These are phyloP conservation scores for Spinellus fusiger DNA, from an alignment of 192 early-diverging fungal species.

Conservation along the genomic window DNA sequence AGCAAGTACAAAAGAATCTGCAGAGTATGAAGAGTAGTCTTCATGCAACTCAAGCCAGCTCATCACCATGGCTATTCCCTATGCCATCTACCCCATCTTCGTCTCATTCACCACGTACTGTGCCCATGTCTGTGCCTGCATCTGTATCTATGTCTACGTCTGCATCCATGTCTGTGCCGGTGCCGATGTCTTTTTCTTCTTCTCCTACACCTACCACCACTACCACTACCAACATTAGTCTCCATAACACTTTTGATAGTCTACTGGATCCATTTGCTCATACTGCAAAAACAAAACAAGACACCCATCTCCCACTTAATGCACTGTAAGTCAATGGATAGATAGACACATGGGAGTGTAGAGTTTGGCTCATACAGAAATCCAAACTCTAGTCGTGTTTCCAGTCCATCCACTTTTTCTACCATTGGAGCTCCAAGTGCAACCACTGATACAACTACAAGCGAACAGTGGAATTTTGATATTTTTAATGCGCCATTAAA, in stretches of 20 bases:
- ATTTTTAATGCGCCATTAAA: too few relatives aligned
- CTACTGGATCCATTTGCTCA: slow-evolving; percentile 20
- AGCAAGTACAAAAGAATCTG: slow-evolving; percentile 2
- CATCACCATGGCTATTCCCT: slow-evolving; percentile 12
- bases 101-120: not conserved
- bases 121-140: not conserved
- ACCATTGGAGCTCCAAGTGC: too few relatives aligned
- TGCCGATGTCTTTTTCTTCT: not conserved
- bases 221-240: not conserved
- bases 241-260: slow-evolving; percentile 13
- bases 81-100: not conserved
- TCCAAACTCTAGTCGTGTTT: not conserved
- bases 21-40: too few relatives aligned
- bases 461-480: slow-evolving; percentile 27
- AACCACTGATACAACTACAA: not conserved
- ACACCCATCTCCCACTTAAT: slow-evolving; percentile 16
- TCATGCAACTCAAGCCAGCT: not conserved
- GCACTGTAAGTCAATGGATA: slow-evolving; percentile 17
- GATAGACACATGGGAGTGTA: not conserved
- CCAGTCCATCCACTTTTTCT: too few relatives aligned
- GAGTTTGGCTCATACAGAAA: not conserved
- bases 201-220: not conserved
- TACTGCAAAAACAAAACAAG: not conserved
- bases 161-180: slow-evolving; percentile 3
- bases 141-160: not conserved